A percentile compares a stretch with the other conserved stretches of the same genome.
These are phyloP conservation scores for Lecanicillium sp. DNA, from an alignment of 2,329 filamentous ascomycete species.

Conservation along the genomic window DNA sequence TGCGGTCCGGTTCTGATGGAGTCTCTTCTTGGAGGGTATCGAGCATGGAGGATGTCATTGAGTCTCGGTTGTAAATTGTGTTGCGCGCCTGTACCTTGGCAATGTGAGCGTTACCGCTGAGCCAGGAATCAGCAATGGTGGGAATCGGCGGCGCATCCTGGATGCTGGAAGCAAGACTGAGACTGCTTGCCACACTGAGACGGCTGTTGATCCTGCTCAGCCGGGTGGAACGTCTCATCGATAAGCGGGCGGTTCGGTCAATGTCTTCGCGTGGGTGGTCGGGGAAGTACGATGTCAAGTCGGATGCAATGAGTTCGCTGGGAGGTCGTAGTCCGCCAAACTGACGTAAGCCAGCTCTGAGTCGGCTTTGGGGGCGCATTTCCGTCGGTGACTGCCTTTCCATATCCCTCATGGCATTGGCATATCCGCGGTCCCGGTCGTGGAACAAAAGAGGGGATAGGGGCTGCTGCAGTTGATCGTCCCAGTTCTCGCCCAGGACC, in stretches of 20 bases:
- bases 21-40: conserved; percentile 90
- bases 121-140: conserved; percentile 90
- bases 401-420: conserved; percentile 48
- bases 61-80: conserved; percentile 61
- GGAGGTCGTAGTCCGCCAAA: conserved; percentile 91
- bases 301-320: conserved; percentile 94
- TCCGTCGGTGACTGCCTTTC: conserved; percentile 46
- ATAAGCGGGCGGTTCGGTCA: conserved; percentile 88
- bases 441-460: conserved; percentile 71
- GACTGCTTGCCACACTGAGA: conserved; percentile 85
- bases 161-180: conserved; percentile 86
- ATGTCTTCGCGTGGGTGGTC: conserved; percentile 91
- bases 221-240: conserved; percentile 80
- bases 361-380: conserved; percentile 27
- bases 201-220: conserved; percentile 89
- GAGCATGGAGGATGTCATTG: conserved; percentile 78
- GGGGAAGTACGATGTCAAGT: conserved; percentile 94
- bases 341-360: conserved; percentile 56
- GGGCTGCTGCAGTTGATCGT: conserved; percentile 71
- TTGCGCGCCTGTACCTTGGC: conserved; percentile 34
- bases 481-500: conserved; percentile 79
- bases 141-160: conserved; percentile 92
- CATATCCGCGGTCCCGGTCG: conserved; percentile 60
- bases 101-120: conserved; percentile 41
- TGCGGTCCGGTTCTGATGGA: conserved; percentile 75